Conservation (phyloP, 1,139 yeast species). For the Diutina mesorugosa region DNA sequence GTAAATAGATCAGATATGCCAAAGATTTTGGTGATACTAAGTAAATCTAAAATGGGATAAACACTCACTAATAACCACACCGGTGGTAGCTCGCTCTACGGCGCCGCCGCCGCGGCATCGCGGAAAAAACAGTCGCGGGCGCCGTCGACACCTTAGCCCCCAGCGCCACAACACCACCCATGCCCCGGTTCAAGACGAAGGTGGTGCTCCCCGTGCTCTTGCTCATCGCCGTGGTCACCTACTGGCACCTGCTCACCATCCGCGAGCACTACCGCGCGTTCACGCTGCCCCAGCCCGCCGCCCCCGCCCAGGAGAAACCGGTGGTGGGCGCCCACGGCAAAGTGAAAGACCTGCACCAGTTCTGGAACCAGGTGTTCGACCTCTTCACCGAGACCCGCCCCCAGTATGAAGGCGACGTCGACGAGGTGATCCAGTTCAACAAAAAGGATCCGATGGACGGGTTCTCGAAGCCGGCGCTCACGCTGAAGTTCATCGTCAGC, state of each 20-base stretch:
- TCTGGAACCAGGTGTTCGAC: not conserved
- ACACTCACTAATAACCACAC: too few relatives aligned
- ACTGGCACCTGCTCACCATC: not conserved
- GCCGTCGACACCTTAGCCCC: not conserved
- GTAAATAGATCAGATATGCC: too few relatives aligned
- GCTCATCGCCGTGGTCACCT: not conserved
- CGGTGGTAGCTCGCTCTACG: too few relatives aligned
- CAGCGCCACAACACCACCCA: not conserved
- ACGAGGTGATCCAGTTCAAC: not conserved
- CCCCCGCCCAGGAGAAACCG: not conserved
- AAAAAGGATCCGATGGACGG: not conserved
- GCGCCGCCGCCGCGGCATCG: not conserved
- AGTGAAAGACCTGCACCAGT: not conserved
- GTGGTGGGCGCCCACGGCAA: not conserved
- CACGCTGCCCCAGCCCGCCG: not conserved
- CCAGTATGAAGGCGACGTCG: not conserved
- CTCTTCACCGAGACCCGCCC: not conserved
- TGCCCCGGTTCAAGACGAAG: conserved; percentile 1
- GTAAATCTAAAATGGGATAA: too few relatives aligned
- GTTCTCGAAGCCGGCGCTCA: not conserved
- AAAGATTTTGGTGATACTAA: too few relatives aligned
- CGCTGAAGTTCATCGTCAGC: not conserved
- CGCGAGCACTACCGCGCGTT: not conserved
- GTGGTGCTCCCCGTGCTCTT: not conserved
- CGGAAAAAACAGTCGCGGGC: not conserved